Evolutionary conservation across 75 land plant genomes (phyloP), one percentile per base, ranked within the genome.

Genomic region (Cunninghamia lanceolata): DNA sequence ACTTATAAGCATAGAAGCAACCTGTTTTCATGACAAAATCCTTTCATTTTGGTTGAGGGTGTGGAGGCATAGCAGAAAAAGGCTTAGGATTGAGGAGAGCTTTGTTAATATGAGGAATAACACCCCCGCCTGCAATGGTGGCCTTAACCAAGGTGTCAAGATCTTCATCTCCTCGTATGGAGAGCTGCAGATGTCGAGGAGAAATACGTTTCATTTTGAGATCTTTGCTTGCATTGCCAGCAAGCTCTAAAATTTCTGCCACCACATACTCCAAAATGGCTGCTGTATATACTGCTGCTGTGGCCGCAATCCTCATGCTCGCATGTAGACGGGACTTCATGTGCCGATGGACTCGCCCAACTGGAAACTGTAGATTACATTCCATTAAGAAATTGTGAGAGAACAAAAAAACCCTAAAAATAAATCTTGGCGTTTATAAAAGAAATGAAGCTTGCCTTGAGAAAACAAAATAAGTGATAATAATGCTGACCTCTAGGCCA

Each of bases 231-330:
- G 93, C 94, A 88, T 93, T 93, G 11, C 95, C 95, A 32, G 95
- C 95, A 88, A 94, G 76, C 73, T 94, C 95, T 85, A 94, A 79
- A 28, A 93, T 93, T 84, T 94, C 95, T 36, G 95, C 94, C 42
- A 93, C 90, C n/a, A 94, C 84, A 28, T 94, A 94, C 89, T 94
- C 95, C 86, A 94, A 40, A 34, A 94, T 91, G 14, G 95, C 95
- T 39, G 95, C 93, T n/a, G 93, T 68, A 75, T 94, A 94, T 7
- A 94, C 95, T 34, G 95, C 95, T 78, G 95, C 95, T 45, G 95
- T 93, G 13, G 91, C 95, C 16, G 94, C 94, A 36, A 94, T 94
- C 47, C 95, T 91, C 21, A 94, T 93, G 43, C 89, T 87, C 25
- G 91, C 90, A 38, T 87, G 47, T 36, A 85, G 89, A 59, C 95